These are phyloP conservation scores for Ailanthus altissimus DNA, from an alignment of 345 rosid genomes.

Conservation along the genomic window DNA sequence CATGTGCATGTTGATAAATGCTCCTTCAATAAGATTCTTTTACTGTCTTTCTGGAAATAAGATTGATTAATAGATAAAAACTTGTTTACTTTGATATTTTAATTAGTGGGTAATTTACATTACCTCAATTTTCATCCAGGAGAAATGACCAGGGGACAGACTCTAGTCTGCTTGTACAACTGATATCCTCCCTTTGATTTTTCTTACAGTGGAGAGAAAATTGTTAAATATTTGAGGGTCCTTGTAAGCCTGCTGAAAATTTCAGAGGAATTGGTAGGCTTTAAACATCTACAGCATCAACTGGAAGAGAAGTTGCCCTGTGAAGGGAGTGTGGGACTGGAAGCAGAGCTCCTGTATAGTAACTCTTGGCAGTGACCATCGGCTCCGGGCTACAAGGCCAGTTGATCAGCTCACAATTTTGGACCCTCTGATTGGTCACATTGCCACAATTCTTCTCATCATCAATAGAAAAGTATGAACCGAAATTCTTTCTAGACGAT, in stretches of 20 bases:
- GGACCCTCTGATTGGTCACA: conserved; percentile 18
- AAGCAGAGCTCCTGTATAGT: conserved; percentile 43
- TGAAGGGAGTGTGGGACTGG: conserved; percentile 63
- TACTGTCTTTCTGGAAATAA: neutral
- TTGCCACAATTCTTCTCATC: conserved; percentile 27
- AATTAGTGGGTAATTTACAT: conserved; percentile 21
- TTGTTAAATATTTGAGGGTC: neutral
- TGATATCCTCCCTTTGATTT: conserved; percentile 13
- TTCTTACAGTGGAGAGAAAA: neutral
- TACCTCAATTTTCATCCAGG: neutral
- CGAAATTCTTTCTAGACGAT: conserved; percentile 12
- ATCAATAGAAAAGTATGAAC: conserved; percentile 10
- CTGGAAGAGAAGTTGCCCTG: conserved; percentile 85
- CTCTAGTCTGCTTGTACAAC: conserved; percentile 20
- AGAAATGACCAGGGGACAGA: neutral
- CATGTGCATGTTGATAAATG: neutral
- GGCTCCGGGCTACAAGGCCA: conserved; percentile 32
- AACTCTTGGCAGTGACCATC: conserved; percentile 36
- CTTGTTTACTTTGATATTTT: conserved; percentile 3
- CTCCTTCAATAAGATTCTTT: neutral
- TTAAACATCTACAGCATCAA: conserved; percentile 76
- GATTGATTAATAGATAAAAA: neutral
- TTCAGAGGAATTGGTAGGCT: conserved; percentile 3
- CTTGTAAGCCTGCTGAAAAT: conserved; percentile 5
- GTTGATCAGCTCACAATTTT: conserved; percentile 24